Percentiles rank a stretch among this genome's conserved stretches.
These are phyloP conservation scores for Cicer cuneatum DNA, from an alignment of 306 rosid species.

Conservation along the genomic window DNA sequence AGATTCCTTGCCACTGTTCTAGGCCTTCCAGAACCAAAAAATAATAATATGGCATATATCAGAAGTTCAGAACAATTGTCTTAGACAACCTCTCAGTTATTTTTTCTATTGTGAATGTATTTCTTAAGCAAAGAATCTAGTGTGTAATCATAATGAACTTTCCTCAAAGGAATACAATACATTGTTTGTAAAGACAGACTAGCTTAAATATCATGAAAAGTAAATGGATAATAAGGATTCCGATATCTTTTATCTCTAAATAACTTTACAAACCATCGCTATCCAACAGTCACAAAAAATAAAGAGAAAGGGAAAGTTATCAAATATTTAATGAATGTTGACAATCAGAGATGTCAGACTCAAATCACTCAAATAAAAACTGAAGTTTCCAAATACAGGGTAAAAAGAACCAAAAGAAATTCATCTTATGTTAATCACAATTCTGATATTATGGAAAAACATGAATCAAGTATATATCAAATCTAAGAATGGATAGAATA, in stretches of 20 bases:
- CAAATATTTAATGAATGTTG: background rate
- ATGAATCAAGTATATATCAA: background rate
- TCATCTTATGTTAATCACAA: too few relatives aligned
- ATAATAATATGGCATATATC: conserved; percentile 4
- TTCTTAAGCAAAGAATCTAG: background rate
- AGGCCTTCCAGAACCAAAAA: conserved; percentile 6
- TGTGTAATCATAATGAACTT: background rate
- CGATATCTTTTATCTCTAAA: conserved; percentile 8
- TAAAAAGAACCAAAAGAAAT: too few relatives aligned
- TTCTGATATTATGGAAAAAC: conserved; percentile 5
- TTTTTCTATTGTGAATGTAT: background rate
- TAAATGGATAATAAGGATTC: background rate
- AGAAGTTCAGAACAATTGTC: background rate
- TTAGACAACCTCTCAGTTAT: background rate
- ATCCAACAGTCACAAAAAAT: background rate
- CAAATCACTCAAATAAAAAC: background rate
- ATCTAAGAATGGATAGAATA: background rate
- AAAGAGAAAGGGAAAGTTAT: background rate
- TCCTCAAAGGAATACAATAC: background rate
- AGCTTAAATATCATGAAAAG: background rate
- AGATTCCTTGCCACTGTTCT: conserved; percentile 4
- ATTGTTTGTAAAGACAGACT: background rate
- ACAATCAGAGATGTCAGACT: background rate
- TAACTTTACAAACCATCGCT: background rate
- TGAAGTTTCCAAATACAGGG: background rate